Percentiles rank a stretch among this genome's conserved stretches.
phyloP scores from a whole-genome alignment of 1,284 basidiomycete genomes.

The Moesziomyces parantarcticus region DNA sequence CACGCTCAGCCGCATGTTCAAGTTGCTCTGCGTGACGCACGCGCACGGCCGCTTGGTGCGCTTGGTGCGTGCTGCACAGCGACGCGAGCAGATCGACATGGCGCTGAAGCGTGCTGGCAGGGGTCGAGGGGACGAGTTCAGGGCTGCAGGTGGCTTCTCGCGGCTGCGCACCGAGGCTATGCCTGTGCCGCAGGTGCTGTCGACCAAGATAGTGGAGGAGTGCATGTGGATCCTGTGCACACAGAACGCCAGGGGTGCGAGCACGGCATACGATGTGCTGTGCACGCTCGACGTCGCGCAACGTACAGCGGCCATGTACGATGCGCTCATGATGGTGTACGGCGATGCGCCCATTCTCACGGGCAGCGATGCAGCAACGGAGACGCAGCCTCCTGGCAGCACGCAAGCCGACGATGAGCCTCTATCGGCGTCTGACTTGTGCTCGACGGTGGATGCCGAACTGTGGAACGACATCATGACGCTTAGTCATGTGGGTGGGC shows the following conservation, averaged over 20 bases:
- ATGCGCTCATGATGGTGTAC: constrained; percentile 33
- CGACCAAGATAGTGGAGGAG: constrained; percentile 21
- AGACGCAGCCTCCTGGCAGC: no score
- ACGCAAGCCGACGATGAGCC: no score
- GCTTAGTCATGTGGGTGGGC: constrained; percentile 7
- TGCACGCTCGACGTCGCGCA: constrained; percentile 21
- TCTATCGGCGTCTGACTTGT: not conserved
- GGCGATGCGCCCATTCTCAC: constrained; percentile 16
- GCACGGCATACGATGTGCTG: constrained; percentile 37
- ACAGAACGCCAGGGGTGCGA: constrained; percentile 20
- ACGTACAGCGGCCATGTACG: constrained; percentile 42
- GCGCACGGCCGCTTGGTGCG: constrained; percentile 21
- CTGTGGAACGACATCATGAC: constrained; percentile 38
- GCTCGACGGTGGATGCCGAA: constrained; percentile 17
- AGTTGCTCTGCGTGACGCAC: constrained; percentile 23
- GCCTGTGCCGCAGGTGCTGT: constrained; percentile 15
- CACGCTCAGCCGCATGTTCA: constrained; percentile 17
- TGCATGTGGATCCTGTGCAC: constrained; percentile 21
- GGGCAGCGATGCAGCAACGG: no score
- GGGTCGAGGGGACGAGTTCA: constrained; percentile 1
- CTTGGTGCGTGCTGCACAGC: constrained; percentile 21
- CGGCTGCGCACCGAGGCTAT: constrained; percentile 2
- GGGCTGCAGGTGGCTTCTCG: constrained; percentile 27
- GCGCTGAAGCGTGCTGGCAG: not conserved
- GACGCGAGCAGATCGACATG: constrained; percentile 19